Evolutionary conservation across 1,284 basidiomycete species (phyloP), one percentile per base, ranked within the genome.

Genomic region (Cystobasidiaceae sp.): DNA sequence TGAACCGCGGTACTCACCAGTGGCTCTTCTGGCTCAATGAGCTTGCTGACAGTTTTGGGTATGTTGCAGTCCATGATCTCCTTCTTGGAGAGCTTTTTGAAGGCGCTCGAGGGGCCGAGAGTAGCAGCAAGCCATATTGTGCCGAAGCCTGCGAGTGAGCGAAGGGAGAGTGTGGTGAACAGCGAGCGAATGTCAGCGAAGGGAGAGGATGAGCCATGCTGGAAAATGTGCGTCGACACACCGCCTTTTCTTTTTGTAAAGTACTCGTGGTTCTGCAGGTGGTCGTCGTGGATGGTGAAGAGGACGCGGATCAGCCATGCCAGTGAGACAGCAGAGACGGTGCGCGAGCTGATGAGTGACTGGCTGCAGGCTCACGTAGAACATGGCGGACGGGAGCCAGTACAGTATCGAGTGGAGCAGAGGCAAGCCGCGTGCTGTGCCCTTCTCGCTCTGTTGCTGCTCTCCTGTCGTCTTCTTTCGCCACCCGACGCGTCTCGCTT

Each of bases 41-140:
- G 55, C 46, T 70, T 67, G 49, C 70, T 58, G 50, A 71, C 71
- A 0, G 71, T 69, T 28, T 52, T 62, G 15, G 67, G 65, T 33
- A 73, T 49, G 44, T 71, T 64, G 57, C 69, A 70, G 15, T 52
- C 54, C 55, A 71, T 65, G 15, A 73, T 30, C 33, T 73, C 70
- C 43, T 69, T 68, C 46, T 65, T 62, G 19, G 60, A 59, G 4
- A 73, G 52, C 44, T 68, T 69, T 66, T 69, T 70, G 33, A 68
- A 66, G 1, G 37, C 34, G 3, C 48, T 51, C 3, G 63, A 56
- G 1, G 67, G 65, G 2, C 62, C 62, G 25, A 73, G 25, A 2
- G 70, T 71, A 6, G 70, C 70, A 2, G 71, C 71, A 49, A 73
- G 70, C 71, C 71, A 73, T 55, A 67, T 68, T 44, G 71, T 52